These are phyloP conservation scores for Verticillium albo-atrum DNA, from an alignment of 2,329 filamentous ascomycete genomes.

Conservation along the genomic window DNA sequence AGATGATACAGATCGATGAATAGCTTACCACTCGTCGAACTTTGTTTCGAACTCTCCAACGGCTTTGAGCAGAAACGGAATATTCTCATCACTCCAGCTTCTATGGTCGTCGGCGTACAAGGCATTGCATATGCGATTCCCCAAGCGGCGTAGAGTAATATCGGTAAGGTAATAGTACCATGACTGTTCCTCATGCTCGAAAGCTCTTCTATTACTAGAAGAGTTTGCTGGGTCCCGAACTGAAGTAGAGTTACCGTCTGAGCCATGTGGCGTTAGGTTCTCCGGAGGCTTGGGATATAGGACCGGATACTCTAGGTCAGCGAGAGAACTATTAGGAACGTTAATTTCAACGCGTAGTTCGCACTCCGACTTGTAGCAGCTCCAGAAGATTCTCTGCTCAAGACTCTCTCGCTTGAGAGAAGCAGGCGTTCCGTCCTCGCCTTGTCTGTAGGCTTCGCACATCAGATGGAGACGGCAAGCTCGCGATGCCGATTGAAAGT, in stretches of 20 bases:
- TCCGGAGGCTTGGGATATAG: too few relatives aligned
- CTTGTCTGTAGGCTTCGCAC: too few relatives aligned
- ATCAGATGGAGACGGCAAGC: too few relatives aligned
- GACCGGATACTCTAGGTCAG: too few relatives aligned
- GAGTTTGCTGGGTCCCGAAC: too few relatives aligned
- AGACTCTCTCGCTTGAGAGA: slow-evolving; percentile 10
- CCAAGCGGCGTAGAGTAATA: slow-evolving; percentile 7
- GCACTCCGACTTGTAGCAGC: slow-evolving; percentile 25
- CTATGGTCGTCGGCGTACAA: slow-evolving; percentile 5
- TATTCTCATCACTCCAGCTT: background rate
- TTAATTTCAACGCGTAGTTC: slow-evolving; percentile 11
- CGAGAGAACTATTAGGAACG: background rate
- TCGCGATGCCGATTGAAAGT: slow-evolving; percentile 2
- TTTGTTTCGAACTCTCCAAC: background rate
- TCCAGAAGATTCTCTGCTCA: slow-evolving; percentile 26
- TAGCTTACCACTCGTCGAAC: background rate
- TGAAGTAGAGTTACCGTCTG: too few relatives aligned
- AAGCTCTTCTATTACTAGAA: background rate
- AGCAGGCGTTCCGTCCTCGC: too few relatives aligned
- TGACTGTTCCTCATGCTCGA: slow-evolving; percentile 7
- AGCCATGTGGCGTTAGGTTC: too few relatives aligned
- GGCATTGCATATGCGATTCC: slow-evolving; percentile 4
- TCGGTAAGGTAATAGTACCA: slow-evolving; percentile 15
- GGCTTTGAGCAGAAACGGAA: slow-evolving; percentile 6
- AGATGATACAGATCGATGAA: background rate